phyloP scores from a whole-genome alignment of 2,329 filamentous ascomycete genomes.

The Penicillium thymicola region DNA sequence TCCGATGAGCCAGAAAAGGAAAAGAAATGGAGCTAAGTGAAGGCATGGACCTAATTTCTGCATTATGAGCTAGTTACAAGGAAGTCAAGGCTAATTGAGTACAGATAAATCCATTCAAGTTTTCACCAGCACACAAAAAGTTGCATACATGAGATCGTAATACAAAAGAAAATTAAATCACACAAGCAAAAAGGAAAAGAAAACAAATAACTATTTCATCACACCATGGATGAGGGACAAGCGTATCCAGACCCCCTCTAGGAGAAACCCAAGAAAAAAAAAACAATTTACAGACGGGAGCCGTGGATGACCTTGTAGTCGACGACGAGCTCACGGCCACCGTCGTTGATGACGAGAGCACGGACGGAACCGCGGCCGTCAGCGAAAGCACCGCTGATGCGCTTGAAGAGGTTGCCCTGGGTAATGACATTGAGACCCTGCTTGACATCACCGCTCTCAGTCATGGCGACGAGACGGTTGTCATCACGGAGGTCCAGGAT shows the following conservation, averaged over 20 bases:
- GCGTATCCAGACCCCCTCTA: slow-evolving; percentile 2
- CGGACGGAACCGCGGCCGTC: slow-evolving; percentile 90
- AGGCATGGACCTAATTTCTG: neutral
- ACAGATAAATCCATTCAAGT: slow-evolving; percentile 13
- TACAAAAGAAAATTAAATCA: slow-evolving; percentile 27
- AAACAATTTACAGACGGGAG: slow-evolving; percentile 55
- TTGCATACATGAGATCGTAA: slow-evolving; percentile 23
- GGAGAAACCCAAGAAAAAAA: slow-evolving; percentile 8
- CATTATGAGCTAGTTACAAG: slow-evolving; percentile 11
- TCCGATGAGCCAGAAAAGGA: neutral
- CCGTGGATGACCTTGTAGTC: slow-evolving; percentile 98
- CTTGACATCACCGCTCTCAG: slow-evolving; percentile 98
- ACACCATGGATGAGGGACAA: slow-evolving; percentile 13
- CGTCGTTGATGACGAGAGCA: slow-evolving; percentile 91
- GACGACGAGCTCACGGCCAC: slow-evolving; percentile 89
- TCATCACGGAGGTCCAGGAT: slow-evolving; percentile 94
- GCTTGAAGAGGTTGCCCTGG: slow-evolving; percentile 83
- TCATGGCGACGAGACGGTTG: slow-evolving; percentile 85
- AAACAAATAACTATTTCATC: slow-evolving; percentile 14
- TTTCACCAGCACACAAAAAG: slow-evolving; percentile 17
- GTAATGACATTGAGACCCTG: slow-evolving; percentile 88
- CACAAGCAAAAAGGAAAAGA: slow-evolving; percentile 14
- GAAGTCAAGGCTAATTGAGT: neutral
- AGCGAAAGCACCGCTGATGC: slow-evolving; percentile 80
- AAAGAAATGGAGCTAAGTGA: neutral